phyloP scores from a whole-genome alignment of 352 stramenopile species.

The Blastocystis sp. region DNA sequence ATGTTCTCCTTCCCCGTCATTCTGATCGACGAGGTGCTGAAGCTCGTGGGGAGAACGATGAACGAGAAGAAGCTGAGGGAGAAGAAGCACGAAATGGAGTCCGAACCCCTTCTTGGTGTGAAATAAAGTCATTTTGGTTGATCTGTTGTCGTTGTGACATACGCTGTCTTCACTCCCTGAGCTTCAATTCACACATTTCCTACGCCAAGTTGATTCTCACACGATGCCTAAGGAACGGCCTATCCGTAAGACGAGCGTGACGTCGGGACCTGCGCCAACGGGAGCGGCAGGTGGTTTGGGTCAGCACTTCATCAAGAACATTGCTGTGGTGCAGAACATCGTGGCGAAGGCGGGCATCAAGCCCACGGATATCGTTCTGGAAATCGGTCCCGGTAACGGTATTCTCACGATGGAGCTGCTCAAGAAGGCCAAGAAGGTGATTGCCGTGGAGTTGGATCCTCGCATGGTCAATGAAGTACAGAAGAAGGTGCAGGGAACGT shows the following conservation, averaged over 20 bases:
- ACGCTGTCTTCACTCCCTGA: conserved; percentile 65
- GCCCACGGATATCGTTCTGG: conserved; percentile 89
- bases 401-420: conserved; percentile 98
- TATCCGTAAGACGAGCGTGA: conserved; percentile 15
- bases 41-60: conserved; percentile 82
- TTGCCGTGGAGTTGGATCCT: conserved; percentile 95
- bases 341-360: conserved; percentile 91
- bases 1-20: conserved; percentile 87
- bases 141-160: neutral
- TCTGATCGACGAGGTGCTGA: conserved; percentile 88
- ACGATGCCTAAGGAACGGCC: conserved; percentile 70
- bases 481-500: conserved; percentile 94
- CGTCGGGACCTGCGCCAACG: conserved; percentile 69
- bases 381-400: conserved; percentile 93
- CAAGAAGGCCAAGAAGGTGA: conserved; percentile 90
- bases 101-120: conserved; percentile 1
- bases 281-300: conserved; percentile 79
- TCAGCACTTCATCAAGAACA: conserved; percentile 96
- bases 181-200: neutral
- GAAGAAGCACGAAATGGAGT: neutral
- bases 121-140: neutral
- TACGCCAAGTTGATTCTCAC: neutral
- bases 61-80: conserved; percentile 70
- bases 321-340: conserved; percentile 80
- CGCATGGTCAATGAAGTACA: conserved; percentile 98